Evolutionary conservation across 768 basidiomycete genomes (phyloP), one percentile per base, ranked within the genome.

Genomic region (Pleurotus eryngii): DNA sequence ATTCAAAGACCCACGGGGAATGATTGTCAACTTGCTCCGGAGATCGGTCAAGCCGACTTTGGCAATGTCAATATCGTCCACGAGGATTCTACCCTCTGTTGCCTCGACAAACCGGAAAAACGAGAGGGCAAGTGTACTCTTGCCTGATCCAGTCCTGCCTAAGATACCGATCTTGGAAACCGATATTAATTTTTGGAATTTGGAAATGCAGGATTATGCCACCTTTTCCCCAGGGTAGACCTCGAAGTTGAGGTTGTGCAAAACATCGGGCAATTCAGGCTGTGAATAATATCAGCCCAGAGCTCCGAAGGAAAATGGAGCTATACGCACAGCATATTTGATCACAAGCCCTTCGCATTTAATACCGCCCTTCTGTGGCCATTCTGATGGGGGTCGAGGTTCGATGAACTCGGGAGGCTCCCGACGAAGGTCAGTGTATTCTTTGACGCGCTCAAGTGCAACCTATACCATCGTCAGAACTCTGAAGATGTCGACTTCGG

Each of bases 81-180:
- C 77, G 3, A 83, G 45, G 54, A 94, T 93, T 5, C 76, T 76
- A 5, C 92, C 92, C 63, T 86, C 78, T 0, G 83, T 84, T 1
- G 92, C 85, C 65, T 95, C 92, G n/a, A 95, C 91, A 66, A 93
- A 91, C 20, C 50, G 82, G 83, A 95, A 93, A 74, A 94, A 90
- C 6, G 88, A 89, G 11, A 94, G 75, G 0, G 91, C 91, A 11
- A 90, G 76, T 1, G 90, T 92, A 63, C 87, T 89, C 73, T 92
- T 92, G 35, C 90, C 90, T 6, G 84, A 85, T 15, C 85, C 86
- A 0, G 87, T 89, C 58, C 87, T 75, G 46, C 87, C 89, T 1
- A 89, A 73, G 56, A 89, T 85, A 18, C 89, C 89, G 54, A 90
- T 67, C 86, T 87, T 61, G 30, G 39, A 51, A 57, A 12, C 61